A percentile compares a stretch with the other conserved stretches of the same genome.
Evolutionary conservation across 192 early-diverging fungal species (phyloP).

Genomic region (Globomyces pollinis-pini): DNA sequence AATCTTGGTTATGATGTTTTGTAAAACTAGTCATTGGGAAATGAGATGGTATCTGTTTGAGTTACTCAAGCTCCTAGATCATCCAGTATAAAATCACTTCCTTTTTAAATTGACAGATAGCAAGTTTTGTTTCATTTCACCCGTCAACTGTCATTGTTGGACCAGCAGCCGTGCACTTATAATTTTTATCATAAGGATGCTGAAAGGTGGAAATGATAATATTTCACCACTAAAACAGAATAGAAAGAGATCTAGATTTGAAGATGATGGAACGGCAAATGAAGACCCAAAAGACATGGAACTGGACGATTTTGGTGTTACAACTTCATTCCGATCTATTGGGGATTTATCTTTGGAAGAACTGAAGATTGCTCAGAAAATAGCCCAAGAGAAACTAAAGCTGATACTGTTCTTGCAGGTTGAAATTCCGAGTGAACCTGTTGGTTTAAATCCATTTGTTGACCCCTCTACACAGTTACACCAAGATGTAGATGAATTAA

Average conservation of each 20-base stretch:
- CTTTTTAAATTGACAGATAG: too few relatives aligned
- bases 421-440: not conserved
- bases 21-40: too few relatives aligned
- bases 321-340: not conserved
- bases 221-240: too few relatives aligned
- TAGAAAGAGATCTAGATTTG: not conserved
- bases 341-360: conserved; percentile 5
- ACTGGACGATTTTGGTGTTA: not conserved
- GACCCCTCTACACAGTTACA: not conserved
- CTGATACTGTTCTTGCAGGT: not conserved
- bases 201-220: too few relatives aligned
- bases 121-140: too few relatives aligned
- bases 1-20: too few relatives aligned
- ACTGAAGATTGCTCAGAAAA: not conserved
- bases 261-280: not conserved
- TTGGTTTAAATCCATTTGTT: not conserved
- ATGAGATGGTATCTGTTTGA: too few relatives aligned
- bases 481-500: not conserved
- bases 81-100: too few relatives aligned
- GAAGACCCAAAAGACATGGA: conserved; percentile 7
- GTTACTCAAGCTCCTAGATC: too few relatives aligned
- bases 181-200: too few relatives aligned
- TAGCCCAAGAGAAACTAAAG: conserved; percentile 7
- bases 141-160: too few relatives aligned
- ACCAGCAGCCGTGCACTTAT: too few relatives aligned